These are phyloP conservation scores for Trichoderma lentiforme DNA, from an alignment of 2,329 filamentous ascomycete genomes.

Conservation along the genomic window DNA sequence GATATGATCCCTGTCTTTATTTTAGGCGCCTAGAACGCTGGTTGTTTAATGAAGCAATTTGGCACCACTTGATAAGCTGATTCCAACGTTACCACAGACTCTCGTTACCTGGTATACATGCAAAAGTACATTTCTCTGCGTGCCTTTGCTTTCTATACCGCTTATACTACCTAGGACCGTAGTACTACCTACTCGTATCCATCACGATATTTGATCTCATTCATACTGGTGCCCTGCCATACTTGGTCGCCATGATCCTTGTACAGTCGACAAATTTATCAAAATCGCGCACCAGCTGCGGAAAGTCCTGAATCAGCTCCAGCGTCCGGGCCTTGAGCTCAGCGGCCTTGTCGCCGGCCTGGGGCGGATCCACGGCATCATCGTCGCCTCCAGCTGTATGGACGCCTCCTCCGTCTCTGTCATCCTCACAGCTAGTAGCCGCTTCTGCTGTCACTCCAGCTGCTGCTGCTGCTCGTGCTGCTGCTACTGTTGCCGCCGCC, in stretches of 20 bases:
- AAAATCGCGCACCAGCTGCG: conserved; percentile 29
- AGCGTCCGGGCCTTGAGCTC: conserved; percentile 25
- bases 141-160: neutral
- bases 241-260: conserved; percentile 13
- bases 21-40: neutral
- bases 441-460: neutral
- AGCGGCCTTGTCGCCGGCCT: conserved; percentile 16
- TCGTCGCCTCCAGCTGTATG: neutral
- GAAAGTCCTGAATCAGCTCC: conserved; percentile 27
- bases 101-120: neutral
- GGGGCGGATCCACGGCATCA: conserved; percentile 7
- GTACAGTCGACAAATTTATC: conserved; percentile 25
- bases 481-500: neutral
- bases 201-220: neutral
- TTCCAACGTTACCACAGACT: neutral
- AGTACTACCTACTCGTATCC: neutral
- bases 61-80: neutral
- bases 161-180: neutral
- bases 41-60: neutral
- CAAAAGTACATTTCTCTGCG: neutral
- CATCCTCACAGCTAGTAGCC: neutral
- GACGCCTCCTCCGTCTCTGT: neutral
- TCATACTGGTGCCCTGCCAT: neutral
- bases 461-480: neutral
- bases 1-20: neutral